phyloP scores from a whole-genome alignment of 306 rosid species.

The Quercus suber region DNA sequence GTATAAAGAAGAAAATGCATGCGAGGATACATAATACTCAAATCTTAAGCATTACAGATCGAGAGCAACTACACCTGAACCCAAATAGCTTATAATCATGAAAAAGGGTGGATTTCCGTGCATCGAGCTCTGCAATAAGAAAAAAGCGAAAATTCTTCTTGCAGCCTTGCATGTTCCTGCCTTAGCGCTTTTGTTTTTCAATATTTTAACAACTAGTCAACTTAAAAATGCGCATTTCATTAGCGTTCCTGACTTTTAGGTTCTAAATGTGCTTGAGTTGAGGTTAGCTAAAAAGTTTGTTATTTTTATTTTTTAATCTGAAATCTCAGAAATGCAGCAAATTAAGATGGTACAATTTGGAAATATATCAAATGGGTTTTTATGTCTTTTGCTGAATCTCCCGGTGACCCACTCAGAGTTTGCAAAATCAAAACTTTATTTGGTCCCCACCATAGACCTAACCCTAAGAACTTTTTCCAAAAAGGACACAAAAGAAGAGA shows the following conservation, averaged over 20 bases:
- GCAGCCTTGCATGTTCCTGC: not conserved
- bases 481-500: conserved; percentile 27
- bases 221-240: conserved; percentile 10
- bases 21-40: not conserved
- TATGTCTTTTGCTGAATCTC: not conserved
- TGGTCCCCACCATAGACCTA: conserved; percentile 42
- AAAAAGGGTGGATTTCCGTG: conserved; percentile 44
- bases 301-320: too few relatives aligned
- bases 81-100: conserved; percentile 49
- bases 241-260: not conserved
- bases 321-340: not conserved
- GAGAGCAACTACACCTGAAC: conserved; percentile 28
- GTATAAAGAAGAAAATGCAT: not conserved
- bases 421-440: not conserved
- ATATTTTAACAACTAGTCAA: conserved; percentile 9
- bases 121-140: conserved; percentile 56
- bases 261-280: not conserved
- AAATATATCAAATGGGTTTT: not conserved
- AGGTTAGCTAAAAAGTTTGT: not conserved
- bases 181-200: not conserved
- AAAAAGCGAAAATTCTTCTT: conserved; percentile 16
- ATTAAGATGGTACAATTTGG: not conserved
- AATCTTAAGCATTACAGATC: conserved; percentile 18
- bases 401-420: conserved; percentile 12
- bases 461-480: conserved; percentile 25